Base-by-base conservation (phyloP, 1,284 basidiomycete genomes). In the Meira nashicola region DNA sequence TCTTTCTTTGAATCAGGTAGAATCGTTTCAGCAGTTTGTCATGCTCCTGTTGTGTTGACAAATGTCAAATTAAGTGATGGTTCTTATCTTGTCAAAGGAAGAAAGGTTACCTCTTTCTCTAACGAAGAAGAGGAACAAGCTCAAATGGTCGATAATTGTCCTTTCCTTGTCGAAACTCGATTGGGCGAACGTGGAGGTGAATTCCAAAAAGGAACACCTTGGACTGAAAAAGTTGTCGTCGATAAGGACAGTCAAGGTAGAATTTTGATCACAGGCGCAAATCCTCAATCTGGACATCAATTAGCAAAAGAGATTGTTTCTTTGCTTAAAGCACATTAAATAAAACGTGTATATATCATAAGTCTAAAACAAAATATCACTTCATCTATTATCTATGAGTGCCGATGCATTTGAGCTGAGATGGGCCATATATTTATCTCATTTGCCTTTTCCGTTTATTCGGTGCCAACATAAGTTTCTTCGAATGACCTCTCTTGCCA, bases 161-260 rank as follows among this genome's bases (percentile, higher is more conserved):
- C 87, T 0, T 89, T 89, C 83, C 80, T 86, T 12, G 80, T 88
- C 41, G 88, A 90, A 78, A 82, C 83, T 66, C 83, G 82, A 60
- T 82, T 89, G 65, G 79, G 71, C 38, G 78, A 80, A 57, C 82
- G 86, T n/a, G 88, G 88, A 5, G 88, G 84, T 1, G 82, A 79
- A 15, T 90, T 84, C 74, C 82, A 83, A 19, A 73, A 73, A 64
- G 33, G 39, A 5, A 80, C 84, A 52, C 80, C 81, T 17, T 90
- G 84, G 84, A 82, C 71, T 28, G 73, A 77, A 9, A 81, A 83
- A 66, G 83, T 86, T 39, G 74, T 82, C 23, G 80, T 82, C 21
- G 47, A 63, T 53, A 48, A 55, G 25, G 59, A 58, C 19, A 54
- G 25, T 39, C 79, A 82, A 53, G 82, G 82, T 12, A 80, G 81